Evolutionary conservation across 2,329 filamentous ascomycete species (phyloP), one percentile per base, ranked within the genome.

Genomic region (Fusarium heterosporum): DNA sequence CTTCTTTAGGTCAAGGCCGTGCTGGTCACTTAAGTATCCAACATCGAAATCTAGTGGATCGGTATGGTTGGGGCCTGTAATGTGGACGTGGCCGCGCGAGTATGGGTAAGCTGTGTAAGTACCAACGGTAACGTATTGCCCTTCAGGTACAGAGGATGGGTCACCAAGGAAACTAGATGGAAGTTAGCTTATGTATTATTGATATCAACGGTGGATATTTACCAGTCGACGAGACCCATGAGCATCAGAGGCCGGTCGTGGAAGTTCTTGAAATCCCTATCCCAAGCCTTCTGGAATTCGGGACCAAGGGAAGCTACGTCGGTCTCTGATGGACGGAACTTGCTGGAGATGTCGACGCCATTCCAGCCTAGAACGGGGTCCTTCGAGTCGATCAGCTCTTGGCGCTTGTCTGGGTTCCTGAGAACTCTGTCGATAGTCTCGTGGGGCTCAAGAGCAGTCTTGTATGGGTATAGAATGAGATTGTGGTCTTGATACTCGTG

Each of bases 1-100:
- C 69, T 85, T 87, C 75, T 86, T 85, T 36, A 90, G 46, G 70
- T 90, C 88, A n/a, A 87, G 74, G 69, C 90, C 88, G 19, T 86
- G 72, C 13, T 77, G 68, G 51, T 89, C 84, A 6, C 76, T 81
- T 30, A 90, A 80, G 74, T 83, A 88, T 9, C 87, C 88, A 0
- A 83, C 78, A 49, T 87, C 81, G 56, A 90, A 89, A 59, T 88
- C 83, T 6, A 84, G 76, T 1, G 79, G 75, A 25, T 84, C 81
- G 10, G 76, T 69, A 4, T 81, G 63, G 1, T 76, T 69, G 4
- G 79, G 75, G 1, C 80, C 79, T 1, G 80, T 83, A 69, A 90
- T 88, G 76, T 90, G 88, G 53, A 90, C 80, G 55, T 82, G 81
- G 3, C 89, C 89, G 0, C 87, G 83, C 2, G 86, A 89, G 72